phyloP scores from a whole-genome alignment of 495 filamentous ascomycete species.

The Diplogelasinospora grovesii region DNA sequence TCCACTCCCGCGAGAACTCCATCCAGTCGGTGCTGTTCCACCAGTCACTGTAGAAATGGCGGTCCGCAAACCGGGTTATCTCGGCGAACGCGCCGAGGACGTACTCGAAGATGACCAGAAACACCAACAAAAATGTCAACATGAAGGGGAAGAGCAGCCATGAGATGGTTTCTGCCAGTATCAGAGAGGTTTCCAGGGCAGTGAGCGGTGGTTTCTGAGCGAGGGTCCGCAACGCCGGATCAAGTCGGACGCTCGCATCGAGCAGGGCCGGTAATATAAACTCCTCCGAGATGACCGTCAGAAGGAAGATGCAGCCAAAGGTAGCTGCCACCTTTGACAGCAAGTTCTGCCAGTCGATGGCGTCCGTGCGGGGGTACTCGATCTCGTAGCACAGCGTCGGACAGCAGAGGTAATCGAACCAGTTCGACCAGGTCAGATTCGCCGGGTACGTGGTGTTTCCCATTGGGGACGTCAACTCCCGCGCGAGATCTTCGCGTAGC shows the following conservation, averaged over 20 bases:
- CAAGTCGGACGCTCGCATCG: constrained; percentile 65
- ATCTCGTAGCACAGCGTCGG: constrained; percentile 97
- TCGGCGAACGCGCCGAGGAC: constrained; percentile 91
- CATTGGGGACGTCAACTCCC: constrained; percentile 81
- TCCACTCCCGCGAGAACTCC: constrained; percentile 97
- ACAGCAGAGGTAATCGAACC: constrained; percentile 80
- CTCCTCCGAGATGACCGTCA: constrained; percentile 87
- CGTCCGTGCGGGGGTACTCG: constrained; percentile 79
- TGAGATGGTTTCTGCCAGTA: constrained; percentile 88
- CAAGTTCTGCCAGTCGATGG: constrained; percentile 73
- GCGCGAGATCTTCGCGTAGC: constrained; percentile 80
- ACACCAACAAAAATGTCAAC: constrained; percentile 89
- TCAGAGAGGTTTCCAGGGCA: constrained; percentile 60
- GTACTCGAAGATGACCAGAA: constrained; percentile 97
- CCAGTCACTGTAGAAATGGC: constrained; percentile 97
- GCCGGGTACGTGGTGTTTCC: constrained; percentile 85
- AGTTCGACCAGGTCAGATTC: constrained; percentile 79
- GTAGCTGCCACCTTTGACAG: constrained; percentile 80
- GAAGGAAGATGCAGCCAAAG: constrained; percentile 93
- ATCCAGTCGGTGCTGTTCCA: constrained; percentile 89
- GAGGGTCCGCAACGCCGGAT: constrained; percentile 23
- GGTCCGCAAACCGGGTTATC: constrained; percentile 87
- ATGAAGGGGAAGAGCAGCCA: constrained; percentile 95
- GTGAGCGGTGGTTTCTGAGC: constrained; percentile 41
- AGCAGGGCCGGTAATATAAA: constrained; percentile 87